Base-by-base conservation (phyloP, 1,284 basidiomycete genomes). In the Tranzscheliella williamsii region DNA sequence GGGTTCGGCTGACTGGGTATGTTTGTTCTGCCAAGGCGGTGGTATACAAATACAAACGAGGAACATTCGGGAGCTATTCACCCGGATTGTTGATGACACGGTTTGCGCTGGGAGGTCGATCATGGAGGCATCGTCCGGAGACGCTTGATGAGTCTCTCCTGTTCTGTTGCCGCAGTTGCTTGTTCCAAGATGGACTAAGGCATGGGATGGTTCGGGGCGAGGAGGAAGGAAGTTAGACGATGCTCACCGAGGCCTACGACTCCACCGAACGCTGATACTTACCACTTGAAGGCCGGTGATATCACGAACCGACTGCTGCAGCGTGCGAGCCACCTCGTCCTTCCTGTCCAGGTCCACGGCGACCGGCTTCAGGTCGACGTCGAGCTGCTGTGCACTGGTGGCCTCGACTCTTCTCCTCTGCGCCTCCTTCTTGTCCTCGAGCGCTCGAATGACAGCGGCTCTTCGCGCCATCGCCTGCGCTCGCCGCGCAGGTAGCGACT, bases 111-210 rank as follows among this genome's bases (percentile, higher is more conserved):
- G n/a, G n/a, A 9, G 26, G n/a, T 9, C 32, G 17, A n/a, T 37
- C 23, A 62, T 20, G 49, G 22, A 2, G 51, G 58, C 58, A 55
- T 62, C 7, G 58, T 51, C 5, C 58, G 51, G 24, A 62, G 30
- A 17, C 58, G 58, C 46, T 62, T 62, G 44, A 62, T 52, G 16
- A 62, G 41, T 31, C 49, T 55, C 24, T 47, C 58, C 27, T 62
- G 58, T 24, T 55, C 58, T 38, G 29, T 51, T 29, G 58, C 58
- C 16, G 58, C 58, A 18, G 58, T 62, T 7, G 58, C 58, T 48
- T 62, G 58, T 38, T 62, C 58, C 18, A 62, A 29, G 7, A 62
- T 62, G 5, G 58, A 62, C 52, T 58, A 41, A n/a, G n/a, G n/a
- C n/a, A n/a, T n/a, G n/a, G n/a, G n/a, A n/a, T n/a, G n/a, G n/a